Base-by-base conservation (phyloP, 495 filamentous ascomycete genomes). In the Podospora australis region DNA sequence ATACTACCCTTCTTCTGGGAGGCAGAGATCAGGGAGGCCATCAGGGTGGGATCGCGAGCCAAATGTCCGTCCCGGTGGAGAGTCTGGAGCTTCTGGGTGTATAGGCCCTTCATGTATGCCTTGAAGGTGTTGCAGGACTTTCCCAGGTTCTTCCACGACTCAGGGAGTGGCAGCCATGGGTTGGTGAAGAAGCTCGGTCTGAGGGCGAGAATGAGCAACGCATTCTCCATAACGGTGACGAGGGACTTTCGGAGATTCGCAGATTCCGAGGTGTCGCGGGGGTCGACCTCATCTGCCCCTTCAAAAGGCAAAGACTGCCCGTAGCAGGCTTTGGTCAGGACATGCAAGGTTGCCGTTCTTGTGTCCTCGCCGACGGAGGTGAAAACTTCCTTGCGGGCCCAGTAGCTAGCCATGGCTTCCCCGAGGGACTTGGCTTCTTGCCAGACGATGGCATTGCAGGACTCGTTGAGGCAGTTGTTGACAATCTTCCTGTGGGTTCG, bases 391-490 rank as follows among this genome's bases (percentile, higher is more conserved):
- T 60, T 48, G 11, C 56, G 32, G 16, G 55, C 39, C 73, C 71
- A 76, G 50, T 68, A 64, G 3, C 48, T 50, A 2, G 78, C 48
- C 70, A 81, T 76, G 20, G 64, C 65, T 53, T 67, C 52, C 6
- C 71, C 69, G 42, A 80, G 74, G 19, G 59, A 58, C 14, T 80
- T 35, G 1, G 55, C 50, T 36, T 73, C 63, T 4, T 55, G 21
- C 72, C 72, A 79, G 0, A 77, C 73, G 2, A 74, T 45, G 8
- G 47, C 46, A 39, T 70, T 75, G 51, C 68, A 75, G 41, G 64
- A 68, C 48, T 80, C 73, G 35, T 70, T 73, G 59, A 78, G 77
- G 7, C 64, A 62, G 0, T 51, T 45, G 4, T 62, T 57, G 1
- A 68, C 63, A 9, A 71, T 48, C 43, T 70, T 75, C n/a, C 74